Base-by-base conservation (phyloP, 768 basidiomycete species). In the Lactarius sanguifluus region DNA sequence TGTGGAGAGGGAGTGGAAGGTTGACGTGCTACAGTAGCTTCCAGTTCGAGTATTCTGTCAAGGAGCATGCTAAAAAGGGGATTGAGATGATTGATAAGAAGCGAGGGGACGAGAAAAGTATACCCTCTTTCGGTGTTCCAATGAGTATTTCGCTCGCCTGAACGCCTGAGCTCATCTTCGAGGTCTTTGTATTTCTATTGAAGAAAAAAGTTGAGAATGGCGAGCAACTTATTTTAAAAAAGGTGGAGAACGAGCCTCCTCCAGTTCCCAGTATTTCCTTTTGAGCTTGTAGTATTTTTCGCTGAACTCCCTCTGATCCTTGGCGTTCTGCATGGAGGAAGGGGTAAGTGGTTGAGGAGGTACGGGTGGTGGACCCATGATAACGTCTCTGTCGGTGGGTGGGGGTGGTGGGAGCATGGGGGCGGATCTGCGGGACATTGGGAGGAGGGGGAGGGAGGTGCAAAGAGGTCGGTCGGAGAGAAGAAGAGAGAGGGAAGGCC, bases 261-360 rank as follows among this genome's bases (percentile, higher is more conserved):
- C 87, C 50, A 90, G 82, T 62, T 88, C 86, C 69, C 83, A 82
- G 74, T 83, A 88, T 47, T 85, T 84, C 52, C 85, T 77, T 73
- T 91, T 91, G 61, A 90, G 79, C 69, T 81, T 84, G 66, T 77
- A 79, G 75, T 89, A 88, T 76, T 88, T 90, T 77, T 89, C 87
- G 57, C 72, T 71, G 68, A 81, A 73, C 59, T 86, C 87, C 59
- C 79, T 80, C 59, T 66, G 71, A 65, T 83, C 81, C 61, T 78
- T 70, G 18, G 73, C 61, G 36, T 74, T 77, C 12, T 77, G 74
- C 25, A 73, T 57, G 2, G 72, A 59, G 20, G 74, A 72, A 34
- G 72, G 76, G 15, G 74, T 56, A 15, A 76, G 59, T 18, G 77
- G 72, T 61, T 74, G 78, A 16, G 77, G 70, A 55, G 78, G 76